Evolutionary conservation across 176 grass and related monocot genomes (phyloP), one percentile per base, ranked within the genome.

Genomic region (Guadua angustifolia): DNA sequence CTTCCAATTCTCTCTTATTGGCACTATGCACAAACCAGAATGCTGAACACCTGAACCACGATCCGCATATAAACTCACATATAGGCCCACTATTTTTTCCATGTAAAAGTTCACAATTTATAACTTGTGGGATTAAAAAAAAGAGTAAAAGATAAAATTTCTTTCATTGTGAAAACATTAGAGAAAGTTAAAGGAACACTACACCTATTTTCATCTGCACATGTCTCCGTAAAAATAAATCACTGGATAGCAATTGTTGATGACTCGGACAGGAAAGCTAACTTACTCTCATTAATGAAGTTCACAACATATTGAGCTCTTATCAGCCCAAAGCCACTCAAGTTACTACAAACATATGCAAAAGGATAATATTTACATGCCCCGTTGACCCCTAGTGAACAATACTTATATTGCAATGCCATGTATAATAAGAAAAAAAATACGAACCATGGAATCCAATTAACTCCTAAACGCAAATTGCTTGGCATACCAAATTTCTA

Each of bases 281-380:
- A 45, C 11, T 8, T 59, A 51, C 43, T 29, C 1, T n/a, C 7
- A 59, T 58, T 75, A n/a, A 35, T 19, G 56, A 62, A 83, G 66
- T 43, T 63, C 12, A 35, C 12, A 16, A 60, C 7, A 55, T 65
- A 32, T 56, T 73, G 50, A 75, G 40, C 69, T 73, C 57, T 50
- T 21, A 36, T 55, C 65, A 82, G 46, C 51, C 44, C 16, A 51
- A 82, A 77, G 64, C 21, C 51, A 75, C 11, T n/a, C 46, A 69
- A 70, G 40, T 29, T 12, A 15, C 1, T 17, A 21, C 0, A 36
- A 2, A 11, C 21, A 16, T 3, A 50, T 53, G 26, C 25, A 36
- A 15, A 64, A n/a, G 9, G 16, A 62, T 14, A 72, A 32, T 33
- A 38, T 25, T 9, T 36, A 29, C 10, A 61, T 45, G 62, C 45